Evolutionary conservation across 495 filamentous ascomycete genomes (phyloP).

Genomic region (Pyrenopolyporus hunteri): DNA sequence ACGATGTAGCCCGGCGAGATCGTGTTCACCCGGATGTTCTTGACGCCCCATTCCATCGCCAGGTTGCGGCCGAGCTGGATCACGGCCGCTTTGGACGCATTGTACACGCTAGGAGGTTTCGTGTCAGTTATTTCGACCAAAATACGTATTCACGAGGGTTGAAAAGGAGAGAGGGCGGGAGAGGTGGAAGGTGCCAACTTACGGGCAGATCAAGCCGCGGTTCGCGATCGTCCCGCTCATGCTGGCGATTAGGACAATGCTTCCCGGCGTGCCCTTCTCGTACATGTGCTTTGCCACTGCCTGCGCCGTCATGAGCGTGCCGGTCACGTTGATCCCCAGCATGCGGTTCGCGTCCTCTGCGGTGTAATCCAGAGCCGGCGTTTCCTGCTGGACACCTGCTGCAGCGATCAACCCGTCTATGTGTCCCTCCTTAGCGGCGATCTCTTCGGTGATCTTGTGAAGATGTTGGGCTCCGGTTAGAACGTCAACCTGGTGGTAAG

Average conservation of each 20-base stretch:
- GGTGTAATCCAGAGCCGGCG: constrained; percentile 70
- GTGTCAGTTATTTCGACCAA: constrained; percentile 60
- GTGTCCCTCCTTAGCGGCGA: constrained; percentile 72
- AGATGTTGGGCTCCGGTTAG: constrained; percentile 70
- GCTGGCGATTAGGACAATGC: constrained; percentile 74
- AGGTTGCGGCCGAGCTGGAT: constrained; percentile 84
- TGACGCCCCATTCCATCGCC: constrained; percentile 83
- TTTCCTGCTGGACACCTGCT: constrained; percentile 79
- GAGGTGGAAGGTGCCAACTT: constrained; percentile 19
- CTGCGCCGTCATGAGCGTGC: constrained; percentile 78
- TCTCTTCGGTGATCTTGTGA: constrained; percentile 68
- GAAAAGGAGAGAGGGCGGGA: not conserved
- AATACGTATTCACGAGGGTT: not conserved
- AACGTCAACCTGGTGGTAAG: constrained; percentile 85
- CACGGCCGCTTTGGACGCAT: constrained; percentile 87
- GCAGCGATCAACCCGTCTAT: constrained; percentile 84
- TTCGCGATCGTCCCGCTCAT: constrained; percentile 87
- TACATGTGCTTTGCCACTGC: constrained; percentile 80
- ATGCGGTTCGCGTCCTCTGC: constrained; percentile 67
- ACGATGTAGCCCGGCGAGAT: constrained; percentile 95
- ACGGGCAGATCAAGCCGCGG: constrained; percentile 57
- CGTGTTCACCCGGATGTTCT: constrained; percentile 93
- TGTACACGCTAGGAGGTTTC: constrained; percentile 83
- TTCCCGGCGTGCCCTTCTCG: constrained; percentile 61
- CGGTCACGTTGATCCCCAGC: constrained; percentile 76